Conservation (phyloP, 2,329 filamentous ascomycete species). For the Colletotrichum sp. region DNA sequence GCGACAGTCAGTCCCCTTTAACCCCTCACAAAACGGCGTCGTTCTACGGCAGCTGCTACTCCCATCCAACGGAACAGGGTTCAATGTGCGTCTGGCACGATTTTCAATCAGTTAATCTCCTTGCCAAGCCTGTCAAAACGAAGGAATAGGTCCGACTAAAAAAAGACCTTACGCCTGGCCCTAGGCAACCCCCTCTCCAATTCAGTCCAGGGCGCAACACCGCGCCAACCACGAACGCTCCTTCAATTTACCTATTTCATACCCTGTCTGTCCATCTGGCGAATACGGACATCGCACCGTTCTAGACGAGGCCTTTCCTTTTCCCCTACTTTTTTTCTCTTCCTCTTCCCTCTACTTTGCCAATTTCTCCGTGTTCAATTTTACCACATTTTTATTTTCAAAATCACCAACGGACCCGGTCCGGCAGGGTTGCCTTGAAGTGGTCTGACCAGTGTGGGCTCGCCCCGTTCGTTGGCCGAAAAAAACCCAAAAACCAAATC, state of each 20-base stretch:
- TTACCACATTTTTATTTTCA: not conserved
- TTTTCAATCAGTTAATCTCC: not conserved
- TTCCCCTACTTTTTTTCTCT: not conserved
- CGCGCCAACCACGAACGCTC: not conserved
- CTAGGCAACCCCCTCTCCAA: not conserved
- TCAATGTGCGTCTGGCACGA: not conserved
- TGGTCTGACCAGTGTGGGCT: slow-evolving; percentile 18
- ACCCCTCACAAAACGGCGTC: slow-evolving; percentile 11
- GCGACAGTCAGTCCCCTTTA: not conserved
- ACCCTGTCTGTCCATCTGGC: not conserved
- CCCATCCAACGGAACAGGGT: not conserved
- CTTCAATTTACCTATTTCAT: not conserved
- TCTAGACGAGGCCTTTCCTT: not conserved
- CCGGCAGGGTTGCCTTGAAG: slow-evolving; percentile 11
- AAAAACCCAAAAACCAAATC: slow-evolving; percentile 3
- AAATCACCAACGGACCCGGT: not conserved
- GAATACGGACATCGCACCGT: not conserved
- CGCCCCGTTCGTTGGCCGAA: slow-evolving; percentile 2
- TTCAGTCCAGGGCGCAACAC: not conserved
- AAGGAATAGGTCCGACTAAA: not conserved
- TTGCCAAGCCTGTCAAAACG: not conserved
- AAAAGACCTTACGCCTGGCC: not conserved
- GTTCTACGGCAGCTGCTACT: not conserved
- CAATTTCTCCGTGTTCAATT: not conserved
- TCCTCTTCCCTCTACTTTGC: not conserved